Evolutionary conservation across 179 eudicot genomes (phyloP).

Genomic region (Vitellaria paradoxa): DNA sequence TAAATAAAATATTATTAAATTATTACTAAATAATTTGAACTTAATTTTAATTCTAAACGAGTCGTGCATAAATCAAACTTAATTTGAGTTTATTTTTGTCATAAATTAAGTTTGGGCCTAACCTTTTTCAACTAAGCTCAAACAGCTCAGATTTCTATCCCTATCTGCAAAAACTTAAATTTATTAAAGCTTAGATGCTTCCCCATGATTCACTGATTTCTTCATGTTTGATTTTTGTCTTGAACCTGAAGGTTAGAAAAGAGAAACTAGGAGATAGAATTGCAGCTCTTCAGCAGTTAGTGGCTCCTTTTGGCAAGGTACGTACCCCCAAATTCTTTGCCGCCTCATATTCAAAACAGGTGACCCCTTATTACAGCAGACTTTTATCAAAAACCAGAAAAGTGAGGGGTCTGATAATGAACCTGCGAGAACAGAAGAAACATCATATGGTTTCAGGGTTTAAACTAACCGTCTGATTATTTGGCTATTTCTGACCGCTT

Average conservation of each 20-base stretch:
- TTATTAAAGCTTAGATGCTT: neutral
- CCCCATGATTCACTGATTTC: neutral
- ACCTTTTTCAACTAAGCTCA: too few relatives aligned
- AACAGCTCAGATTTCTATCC: too few relatives aligned
- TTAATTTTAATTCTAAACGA: too few relatives aligned
- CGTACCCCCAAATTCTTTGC: neutral
- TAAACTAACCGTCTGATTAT: neutral
- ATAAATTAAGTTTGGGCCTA: too few relatives aligned
- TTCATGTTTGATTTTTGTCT: neutral
- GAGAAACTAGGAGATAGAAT: slow-evolving; percentile 93
- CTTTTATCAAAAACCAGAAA: too few relatives aligned
- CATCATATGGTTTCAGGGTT: too few relatives aligned
- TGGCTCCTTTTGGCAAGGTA: slow-evolving; percentile 99
- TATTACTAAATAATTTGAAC: too few relatives aligned
- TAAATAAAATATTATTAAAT: too few relatives aligned
- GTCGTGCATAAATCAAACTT: too few relatives aligned
- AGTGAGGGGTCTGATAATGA: neutral
- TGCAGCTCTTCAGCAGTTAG: slow-evolving; percentile 93
- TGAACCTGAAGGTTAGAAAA: slow-evolving; percentile 63
- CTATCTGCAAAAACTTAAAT: too few relatives aligned
- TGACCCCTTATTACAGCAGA: neutral
- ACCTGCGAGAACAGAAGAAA: neutral
- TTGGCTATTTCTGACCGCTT: neutral
- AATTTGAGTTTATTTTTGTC: too few relatives aligned
- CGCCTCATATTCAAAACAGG: neutral